phyloP scores from a whole-genome alignment of 129 eudicot species.

The Solidago caesia region DNA sequence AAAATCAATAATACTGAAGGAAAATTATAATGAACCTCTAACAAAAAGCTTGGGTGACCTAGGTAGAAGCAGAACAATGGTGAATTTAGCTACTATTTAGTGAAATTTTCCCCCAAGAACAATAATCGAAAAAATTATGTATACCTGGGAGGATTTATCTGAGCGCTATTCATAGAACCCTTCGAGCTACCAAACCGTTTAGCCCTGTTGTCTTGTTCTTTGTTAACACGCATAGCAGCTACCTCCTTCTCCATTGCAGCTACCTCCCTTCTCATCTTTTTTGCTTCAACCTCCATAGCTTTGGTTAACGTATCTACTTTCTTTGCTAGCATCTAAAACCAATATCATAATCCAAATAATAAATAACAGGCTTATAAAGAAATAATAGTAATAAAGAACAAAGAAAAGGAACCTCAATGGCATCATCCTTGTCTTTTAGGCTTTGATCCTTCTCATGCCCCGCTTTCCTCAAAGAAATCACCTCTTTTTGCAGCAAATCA shows the following conservation, averaged over 20 bases:
- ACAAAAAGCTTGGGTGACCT: not conserved
- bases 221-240: constrained; percentile 88
- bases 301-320: constrained; percentile 87
- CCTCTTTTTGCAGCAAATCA: constrained; percentile 90
- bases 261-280: constrained; percentile 90
- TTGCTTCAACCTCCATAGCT: constrained; percentile 94
- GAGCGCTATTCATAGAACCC: constrained; percentile 60
- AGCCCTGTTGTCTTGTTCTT: constrained; percentile 80
- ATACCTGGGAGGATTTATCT: constrained; percentile 71
- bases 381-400: constrained; percentile 1
- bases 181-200: constrained; percentile 64
- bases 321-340: constrained; percentile 71
- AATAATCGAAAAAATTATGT: not conserved
- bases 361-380: constrained; percentile 9
- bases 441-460: constrained; percentile 93
- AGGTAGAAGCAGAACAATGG: not conserved
- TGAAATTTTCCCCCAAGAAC: not conserved
- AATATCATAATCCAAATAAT: constrained; percentile 4
- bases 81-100: not conserved
- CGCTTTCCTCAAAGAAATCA: constrained; percentile 76
- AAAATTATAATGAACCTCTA: not conserved
- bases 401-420: constrained; percentile 62
- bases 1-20: not conserved
- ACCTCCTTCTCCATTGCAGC: constrained; percentile 97
- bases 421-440: constrained; percentile 95